Conservation (phyloP, 805 yeast genomes). For the Metschnikowia arizonensis region DNA sequence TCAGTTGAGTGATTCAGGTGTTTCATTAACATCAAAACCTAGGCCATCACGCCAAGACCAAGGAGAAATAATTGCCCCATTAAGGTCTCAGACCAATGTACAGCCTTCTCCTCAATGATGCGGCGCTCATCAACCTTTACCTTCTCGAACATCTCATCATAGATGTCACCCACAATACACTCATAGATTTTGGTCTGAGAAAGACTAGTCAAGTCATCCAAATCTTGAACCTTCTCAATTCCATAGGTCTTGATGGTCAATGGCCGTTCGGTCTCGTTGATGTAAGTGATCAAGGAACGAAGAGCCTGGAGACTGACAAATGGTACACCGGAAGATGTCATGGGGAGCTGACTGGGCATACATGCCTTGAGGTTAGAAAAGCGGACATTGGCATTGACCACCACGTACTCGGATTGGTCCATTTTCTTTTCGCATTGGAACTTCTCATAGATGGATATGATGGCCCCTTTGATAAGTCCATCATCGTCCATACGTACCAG, state of each 20-base stretch:
- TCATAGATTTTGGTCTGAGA: constrained; percentile 47
- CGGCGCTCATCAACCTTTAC: constrained; percentile 52
- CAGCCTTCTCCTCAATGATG: constrained; percentile 42
- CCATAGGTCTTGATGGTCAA: constrained; percentile 37
- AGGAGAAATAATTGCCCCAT: constrained; percentile 55
- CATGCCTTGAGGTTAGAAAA: constrained; percentile 60
- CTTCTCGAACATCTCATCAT: constrained; percentile 52
- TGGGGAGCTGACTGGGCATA: constrained; percentile 46
- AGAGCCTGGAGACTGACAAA: constrained; percentile 57
- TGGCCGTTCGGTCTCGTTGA: constrained; percentile 40
- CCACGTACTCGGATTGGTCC: constrained; percentile 46
- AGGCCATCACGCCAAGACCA: constrained; percentile 51
- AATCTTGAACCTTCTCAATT: constrained; percentile 38
- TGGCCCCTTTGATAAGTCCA: constrained; percentile 35
- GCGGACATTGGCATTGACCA: constrained; percentile 62
- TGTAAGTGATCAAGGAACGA: constrained; percentile 56
- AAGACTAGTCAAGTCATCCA: constrained; percentile 32
- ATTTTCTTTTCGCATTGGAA: constrained; percentile 18
- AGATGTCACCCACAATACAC: constrained; percentile 50
- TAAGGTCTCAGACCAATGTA: constrained; percentile 54
- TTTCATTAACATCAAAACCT: neutral
- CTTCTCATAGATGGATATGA: constrained; percentile 40
- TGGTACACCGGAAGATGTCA: constrained; percentile 48
- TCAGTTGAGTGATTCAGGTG: no score
- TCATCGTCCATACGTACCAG: constrained; percentile 14